Conservation (phyloP, 768 basidiomycete species). For the Kwoniella pini region DNA sequence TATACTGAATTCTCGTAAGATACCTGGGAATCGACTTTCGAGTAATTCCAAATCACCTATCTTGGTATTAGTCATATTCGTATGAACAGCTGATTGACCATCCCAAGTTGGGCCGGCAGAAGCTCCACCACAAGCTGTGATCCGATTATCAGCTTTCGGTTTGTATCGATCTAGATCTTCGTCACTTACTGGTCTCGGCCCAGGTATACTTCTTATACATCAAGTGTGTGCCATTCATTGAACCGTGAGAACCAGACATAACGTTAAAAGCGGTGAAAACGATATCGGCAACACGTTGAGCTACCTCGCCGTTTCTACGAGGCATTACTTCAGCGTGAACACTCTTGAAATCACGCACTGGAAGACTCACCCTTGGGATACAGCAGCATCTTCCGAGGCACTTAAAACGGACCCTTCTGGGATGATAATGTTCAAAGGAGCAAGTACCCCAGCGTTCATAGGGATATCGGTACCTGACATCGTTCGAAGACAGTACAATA, state of each 20-base stretch:
- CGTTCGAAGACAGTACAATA: conserved; percentile 47
- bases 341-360: too few species aligned
- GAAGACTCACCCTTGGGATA: conserved; percentile 58
- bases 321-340: too few species aligned
- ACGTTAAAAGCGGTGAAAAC: conserved; percentile 82
- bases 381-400: conserved; percentile 82
- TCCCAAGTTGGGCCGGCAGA: conserved; percentile 48
- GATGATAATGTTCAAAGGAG: conserved; percentile 65
- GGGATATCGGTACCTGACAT: conserved; percentile 46
- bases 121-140: conserved; percentile 59
- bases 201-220: conserved; percentile 71
- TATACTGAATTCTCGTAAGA: conserved; percentile 43
- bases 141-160: conserved; percentile 71
- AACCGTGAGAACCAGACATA: conserved; percentile 31
- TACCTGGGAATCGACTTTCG: conserved; percentile 39
- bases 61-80: conserved; percentile 29
- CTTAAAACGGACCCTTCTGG: conserved; percentile 73
- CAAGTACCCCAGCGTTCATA: conserved; percentile 43
- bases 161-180: conserved; percentile 56
- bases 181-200: conserved; percentile 77
- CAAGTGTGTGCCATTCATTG: conserved; percentile 25
- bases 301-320: conserved; percentile 59
- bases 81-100: conserved; percentile 38
- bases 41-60: conserved; percentile 46
- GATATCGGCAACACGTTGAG: conserved; percentile 89